Base-by-base conservation (phyloP, 108 stramenopile genomes). In the Conticribra weissflogii region DNA sequence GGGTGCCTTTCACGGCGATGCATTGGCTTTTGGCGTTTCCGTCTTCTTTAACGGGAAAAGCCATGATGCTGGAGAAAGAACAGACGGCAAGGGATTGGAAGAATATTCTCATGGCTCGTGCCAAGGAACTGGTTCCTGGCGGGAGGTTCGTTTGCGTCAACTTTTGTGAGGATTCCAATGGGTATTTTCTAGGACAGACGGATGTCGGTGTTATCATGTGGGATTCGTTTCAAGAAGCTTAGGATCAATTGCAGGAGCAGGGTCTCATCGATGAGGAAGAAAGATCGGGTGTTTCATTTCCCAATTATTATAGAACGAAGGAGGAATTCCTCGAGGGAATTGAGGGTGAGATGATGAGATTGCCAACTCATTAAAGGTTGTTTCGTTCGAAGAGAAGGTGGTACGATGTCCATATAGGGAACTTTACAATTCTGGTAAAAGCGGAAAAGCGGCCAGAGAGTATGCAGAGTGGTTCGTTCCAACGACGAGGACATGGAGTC, bases 161-260 rank as follows among this genome's bases (percentile, higher is more conserved):
- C 67, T 86, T 86, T 73, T 79, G 74, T 44, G 66, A 59, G 33
- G 59, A 69, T 19, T 50, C 71, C 18, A 67, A 81, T 28, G 82
- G 85, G 19, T 70, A 79, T 54, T 86, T 78, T 56, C 64, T 85
- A 50, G 81, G 85, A 27, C 68, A 82, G 50, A 82, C 85, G 17
- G 76, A 80, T 51, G 56, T 59, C 4, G 75, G 72, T 21, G 64
- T 41, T 2, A 77, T 59, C 56, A 86, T 83, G 82, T 82, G 82
- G 78, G 82, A 76, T 46, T 72, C 63, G 2, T 86, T 86, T 50
- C 50, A 68, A 53, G 18, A 29, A 21, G 15, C 71, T 28, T 86
- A 82, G 82, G 50, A 66, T 44, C 19, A 71, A 48, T 50, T 86
- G 34, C 52, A 62, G 28, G 67, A 66, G 16, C 59, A 79, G 48